Conservation (phyloP, 1,284 basidiomycete genomes). For the Ustilago lituana region DNA sequence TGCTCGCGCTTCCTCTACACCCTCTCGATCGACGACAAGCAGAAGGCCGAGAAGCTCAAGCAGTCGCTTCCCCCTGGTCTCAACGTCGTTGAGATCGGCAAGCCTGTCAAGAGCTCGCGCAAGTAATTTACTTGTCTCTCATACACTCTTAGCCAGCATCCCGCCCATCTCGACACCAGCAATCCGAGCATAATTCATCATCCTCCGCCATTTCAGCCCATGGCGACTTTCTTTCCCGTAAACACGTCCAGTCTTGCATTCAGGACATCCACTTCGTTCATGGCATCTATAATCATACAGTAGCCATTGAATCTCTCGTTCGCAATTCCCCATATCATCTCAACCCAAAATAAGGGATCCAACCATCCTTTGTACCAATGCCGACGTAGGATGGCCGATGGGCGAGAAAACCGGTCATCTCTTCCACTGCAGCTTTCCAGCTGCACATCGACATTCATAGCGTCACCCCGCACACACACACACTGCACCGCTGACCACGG, state of each 20-base stretch:
- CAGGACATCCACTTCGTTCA: conserved; percentile 4
- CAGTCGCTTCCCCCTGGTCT: conserved; percentile 89
- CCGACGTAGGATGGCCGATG: background rate
- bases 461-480: conserved; percentile 13
- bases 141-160: too few relatives aligned
- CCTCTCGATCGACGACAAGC: conserved; percentile 89
- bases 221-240: conserved; percentile 4
- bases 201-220: background rate
- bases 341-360: too few relatives aligned
- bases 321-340: background rate
- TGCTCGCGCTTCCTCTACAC: conserved; percentile 99
- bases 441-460: background rate
- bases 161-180: conserved; percentile 1
- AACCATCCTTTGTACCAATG: conserved; percentile 17
- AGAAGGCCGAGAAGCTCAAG: conserved; percentile 98
- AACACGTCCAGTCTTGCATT: conserved; percentile 11
- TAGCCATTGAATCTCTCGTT: conserved; percentile 2
- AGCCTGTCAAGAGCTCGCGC: conserved; percentile 45
- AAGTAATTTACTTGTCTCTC: conserved; percentile 31
- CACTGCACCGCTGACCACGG: conserved; percentile 14
- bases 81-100: conserved; percentile 57
- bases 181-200: conserved; percentile 5
- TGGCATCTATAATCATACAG: too few relatives aligned
- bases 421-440: background rate
- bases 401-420: conserved; percentile 3